Base-by-base conservation (phyloP, 2,329 filamentous ascomycete genomes). In the Sclerotinia spermophila region DNA sequence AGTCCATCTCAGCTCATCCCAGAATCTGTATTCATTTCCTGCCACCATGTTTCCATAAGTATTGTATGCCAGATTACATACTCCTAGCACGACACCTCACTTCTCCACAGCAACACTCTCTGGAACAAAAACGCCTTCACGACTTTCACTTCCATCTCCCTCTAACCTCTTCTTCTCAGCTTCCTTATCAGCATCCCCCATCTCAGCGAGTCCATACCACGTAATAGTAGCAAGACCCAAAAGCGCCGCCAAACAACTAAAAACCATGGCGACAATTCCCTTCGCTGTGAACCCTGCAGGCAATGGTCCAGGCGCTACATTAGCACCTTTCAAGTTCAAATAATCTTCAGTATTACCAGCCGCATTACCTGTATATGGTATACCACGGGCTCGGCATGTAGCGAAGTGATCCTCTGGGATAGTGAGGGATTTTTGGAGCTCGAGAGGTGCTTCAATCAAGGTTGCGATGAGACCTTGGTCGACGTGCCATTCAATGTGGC, bases 401-500 rank as follows among this genome's bases (percentile, higher is more conserved):
- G 86, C 85, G 56, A 84, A 79, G 72, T 89, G 87, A 68, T 86
- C 80, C 21, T 83, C 75, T 0, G 92, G 92, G 30, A 96, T 86
- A 0, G 80, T 82, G 48, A 90, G 75, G 0, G 68, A 55, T 55
- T 76, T 74, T 48, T 79, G 78, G n/a, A 79, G 30, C 51, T 78
- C 74, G 15, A 78, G 67, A 8, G 78, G 78, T n/a, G 75, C 76
- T 70, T 79, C 78, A 19, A 79, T 80, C 73, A 92, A 86, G 1
- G 87, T 89, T 35, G 88, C 86, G 5, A 88, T 82, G 3, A 93
- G 83, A n/a, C 91, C 91, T 4, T 87, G 88, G 1, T 85, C 81
- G 71, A 92, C 83, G 78, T 93, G 91, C 90, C 90, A 95, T 77
- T 92, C 90, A 68, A 94, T 90, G 78, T 95, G 92, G 80, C 92